Evolutionary conservation across 139 green algal species (phyloP), one percentile per base, ranked within the genome.

Genomic region (Gonium pectorale): DNA sequence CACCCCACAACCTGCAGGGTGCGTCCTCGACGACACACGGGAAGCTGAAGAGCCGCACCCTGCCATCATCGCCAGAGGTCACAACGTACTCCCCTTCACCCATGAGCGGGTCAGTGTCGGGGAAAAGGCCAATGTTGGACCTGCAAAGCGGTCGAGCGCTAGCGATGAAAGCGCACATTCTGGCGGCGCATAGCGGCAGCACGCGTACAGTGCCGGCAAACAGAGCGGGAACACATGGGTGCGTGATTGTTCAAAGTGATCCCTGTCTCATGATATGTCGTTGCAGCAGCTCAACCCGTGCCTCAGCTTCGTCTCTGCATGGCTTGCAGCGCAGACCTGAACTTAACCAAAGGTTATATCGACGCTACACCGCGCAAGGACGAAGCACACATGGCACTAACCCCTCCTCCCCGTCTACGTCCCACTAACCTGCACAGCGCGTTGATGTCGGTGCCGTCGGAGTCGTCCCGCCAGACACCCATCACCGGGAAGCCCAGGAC

Each of bases 361-460:
- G n/a, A n/a, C n/a, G n/a, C n/a, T n/a, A n/a, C n/a, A n/a, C n/a
- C n/a, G n/a, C n/a, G n/a, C n/a, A n/a, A n/a, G n/a, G n/a, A n/a
- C n/a, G n/a, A n/a, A n/a, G n/a, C n/a, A n/a, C n/a, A n/a, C n/a
- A n/a, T n/a, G n/a, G n/a, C n/a, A n/a, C n/a, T n/a, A n/a, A n/a
- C n/a, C n/a, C n/a, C n/a, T n/a, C n/a, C n/a, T n/a, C n/a, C n/a
- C n/a, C n/a, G n/a, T n/a, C n/a, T n/a, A n/a, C 56, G 19, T 11
- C 35, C 3, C 37, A 2, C 83, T 29, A 56, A 90, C 89, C 87
- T 89, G 87, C 82, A 88, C 33, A 86, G 37, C 5, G 92, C 77
- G 82, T 96, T 96, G 83, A 96, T 89, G 85, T 96, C 93, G 0
- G 93, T 95, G 40, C 92, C 92, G 60, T 96, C 93, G 27, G 79